Evolutionary conservation across 2,329 filamentous ascomycete genomes (phyloP).

Genomic region (Neofusicoccum kwambonambiense): DNA sequence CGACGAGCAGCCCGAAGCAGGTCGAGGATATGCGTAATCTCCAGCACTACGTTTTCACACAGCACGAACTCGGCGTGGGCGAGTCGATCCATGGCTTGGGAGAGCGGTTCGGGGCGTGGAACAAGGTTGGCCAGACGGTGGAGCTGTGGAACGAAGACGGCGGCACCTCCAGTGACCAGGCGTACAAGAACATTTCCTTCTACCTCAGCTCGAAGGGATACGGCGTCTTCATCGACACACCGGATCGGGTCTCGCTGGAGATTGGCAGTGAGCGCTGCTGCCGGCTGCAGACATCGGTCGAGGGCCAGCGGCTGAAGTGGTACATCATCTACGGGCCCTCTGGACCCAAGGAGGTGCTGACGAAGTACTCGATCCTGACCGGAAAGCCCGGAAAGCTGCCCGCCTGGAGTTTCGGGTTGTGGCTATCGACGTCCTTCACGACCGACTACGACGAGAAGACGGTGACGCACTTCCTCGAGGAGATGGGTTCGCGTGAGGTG

Average conservation of each 20-base stretch:
- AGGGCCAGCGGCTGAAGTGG: constrained; percentile 69
- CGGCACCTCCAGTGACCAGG: constrained; percentile 67
- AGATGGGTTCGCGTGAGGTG: constrained; percentile 64
- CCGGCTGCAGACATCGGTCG: constrained; percentile 66
- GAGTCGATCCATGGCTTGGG: constrained; percentile 74
- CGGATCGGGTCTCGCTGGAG: constrained; percentile 69
- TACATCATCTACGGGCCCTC: constrained; percentile 70
- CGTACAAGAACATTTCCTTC: constrained; percentile 71
- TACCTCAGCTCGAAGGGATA: constrained; percentile 72
- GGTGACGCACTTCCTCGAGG: constrained; percentile 66
- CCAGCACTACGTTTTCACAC: constrained; percentile 47
- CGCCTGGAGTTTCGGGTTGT: constrained; percentile 73
- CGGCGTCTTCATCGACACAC: constrained; percentile 71
- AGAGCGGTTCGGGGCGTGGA: constrained; percentile 73
- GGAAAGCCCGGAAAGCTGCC: constrained; percentile 65
- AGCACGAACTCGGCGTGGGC: constrained; percentile 47
- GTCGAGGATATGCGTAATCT: constrained; percentile 49
- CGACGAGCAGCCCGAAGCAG: constrained; percentile 53
- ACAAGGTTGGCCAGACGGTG: constrained; percentile 71
- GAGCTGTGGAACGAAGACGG: constrained; percentile 62
- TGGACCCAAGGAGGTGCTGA: constrained; percentile 66
- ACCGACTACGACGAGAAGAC: constrained; percentile 71
- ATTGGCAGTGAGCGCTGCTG: constrained; percentile 72
- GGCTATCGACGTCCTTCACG: constrained; percentile 75
- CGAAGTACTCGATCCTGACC: constrained; percentile 65